Evolutionary conservation across 306 rosid species (phyloP).

Genomic region (Fagus sylvatica): DNA sequence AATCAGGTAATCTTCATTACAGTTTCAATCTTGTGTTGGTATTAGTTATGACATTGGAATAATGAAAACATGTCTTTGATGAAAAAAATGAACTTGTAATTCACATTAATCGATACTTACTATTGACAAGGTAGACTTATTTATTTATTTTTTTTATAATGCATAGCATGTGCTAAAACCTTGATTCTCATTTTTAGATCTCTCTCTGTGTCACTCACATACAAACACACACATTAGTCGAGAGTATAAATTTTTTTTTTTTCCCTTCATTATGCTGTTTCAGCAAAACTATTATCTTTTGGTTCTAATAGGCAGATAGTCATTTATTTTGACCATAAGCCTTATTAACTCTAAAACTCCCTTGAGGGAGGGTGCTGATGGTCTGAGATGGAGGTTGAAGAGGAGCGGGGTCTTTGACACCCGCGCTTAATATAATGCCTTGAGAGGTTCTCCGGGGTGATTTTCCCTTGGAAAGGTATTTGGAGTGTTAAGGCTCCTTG

Average conservation of each 20-base stretch:
- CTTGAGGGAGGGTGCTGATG: too few relatives aligned
- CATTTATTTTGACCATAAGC: neutral
- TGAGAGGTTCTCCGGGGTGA: too few relatives aligned
- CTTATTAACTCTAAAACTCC: neutral
- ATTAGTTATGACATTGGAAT: neutral
- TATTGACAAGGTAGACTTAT: too few relatives aligned
- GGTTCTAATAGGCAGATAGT: neutral
- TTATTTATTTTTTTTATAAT: neutral
- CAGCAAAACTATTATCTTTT: neutral
- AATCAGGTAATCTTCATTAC: conserved; percentile 54
- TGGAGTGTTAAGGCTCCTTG: too few relatives aligned
- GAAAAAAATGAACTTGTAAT: conserved; percentile 4
- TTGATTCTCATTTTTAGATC: neutral
- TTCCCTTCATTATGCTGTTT: neutral
- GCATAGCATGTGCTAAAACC: neutral
- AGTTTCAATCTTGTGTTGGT: conserved; percentile 1
- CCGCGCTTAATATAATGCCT: too few relatives aligned
- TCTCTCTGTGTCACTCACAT: neutral
- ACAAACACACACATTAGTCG: neutral
- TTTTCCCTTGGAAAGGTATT: too few relatives aligned
- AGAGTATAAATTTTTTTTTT: neutral
- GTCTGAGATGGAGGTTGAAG: too few relatives aligned
- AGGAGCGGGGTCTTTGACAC: too few relatives aligned
- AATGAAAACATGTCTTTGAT: neutral
- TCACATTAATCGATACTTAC: neutral